A percentile compares a stretch with the other conserved stretches of the same genome.
phyloP scores from a whole-genome alignment of 768 basidiomycete genomes.

The Serendipita sp. region DNA sequence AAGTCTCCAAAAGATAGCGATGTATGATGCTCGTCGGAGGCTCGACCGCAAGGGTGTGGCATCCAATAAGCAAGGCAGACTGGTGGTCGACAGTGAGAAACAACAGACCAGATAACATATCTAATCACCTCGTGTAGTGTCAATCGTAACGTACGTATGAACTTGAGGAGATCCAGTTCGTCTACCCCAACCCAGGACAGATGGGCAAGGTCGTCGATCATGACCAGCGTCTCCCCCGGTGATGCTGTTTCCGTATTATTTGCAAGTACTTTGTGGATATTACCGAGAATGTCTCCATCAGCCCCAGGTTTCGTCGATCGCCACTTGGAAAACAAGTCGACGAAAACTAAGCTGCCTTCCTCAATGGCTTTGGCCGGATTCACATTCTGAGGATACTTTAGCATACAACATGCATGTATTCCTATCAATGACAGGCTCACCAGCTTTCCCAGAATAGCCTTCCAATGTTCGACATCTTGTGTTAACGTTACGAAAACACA shows the following conservation, averaged over 20 bases:
- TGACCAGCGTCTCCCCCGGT: neutral
- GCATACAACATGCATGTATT: neutral
- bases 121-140: neutral
- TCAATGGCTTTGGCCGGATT: neutral
- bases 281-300: neutral
- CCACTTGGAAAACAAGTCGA: constrained; percentile 1
- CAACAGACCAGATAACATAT: neutral
- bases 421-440: neutral
- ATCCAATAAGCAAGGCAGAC: neutral
- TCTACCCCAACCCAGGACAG: neutral
- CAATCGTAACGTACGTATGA: neutral
- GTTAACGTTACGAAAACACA: neutral
- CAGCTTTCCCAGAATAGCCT: neutral
- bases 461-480: neutral
- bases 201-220: constrained; percentile 1
- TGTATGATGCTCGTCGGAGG: neutral
- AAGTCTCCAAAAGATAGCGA: neutral
- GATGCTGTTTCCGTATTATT: neutral
- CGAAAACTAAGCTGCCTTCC: neutral
- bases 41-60: neutral
- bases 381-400: neutral
- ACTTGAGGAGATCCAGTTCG: neutral
- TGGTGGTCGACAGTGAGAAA: neutral
- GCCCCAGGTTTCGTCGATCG: neutral
- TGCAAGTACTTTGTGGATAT: neutral